These are phyloP conservation scores for Phoenix dactylifera DNA, from an alignment of 176 grass and related monocot species.

Conservation along the genomic window DNA sequence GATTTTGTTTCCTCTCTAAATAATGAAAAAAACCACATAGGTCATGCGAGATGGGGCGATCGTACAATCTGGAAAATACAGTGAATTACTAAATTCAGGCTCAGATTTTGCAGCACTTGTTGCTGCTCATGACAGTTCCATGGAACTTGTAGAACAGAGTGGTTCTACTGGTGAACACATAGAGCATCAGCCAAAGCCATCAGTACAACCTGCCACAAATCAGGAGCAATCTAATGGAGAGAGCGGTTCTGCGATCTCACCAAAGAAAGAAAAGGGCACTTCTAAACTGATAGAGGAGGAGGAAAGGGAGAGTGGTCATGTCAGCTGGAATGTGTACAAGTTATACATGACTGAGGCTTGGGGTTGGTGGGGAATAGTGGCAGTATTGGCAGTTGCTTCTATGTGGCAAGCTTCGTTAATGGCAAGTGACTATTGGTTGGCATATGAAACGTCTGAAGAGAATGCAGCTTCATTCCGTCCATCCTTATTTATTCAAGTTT, in stretches of 20 bases:
- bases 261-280: conserved; percentile 50
- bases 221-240: conserved; percentile 18
- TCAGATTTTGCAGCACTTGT: conserved; percentile 72
- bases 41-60: conserved; percentile 86
- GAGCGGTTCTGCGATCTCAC: conserved; percentile 4
- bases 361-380: conserved; percentile 60
- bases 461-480: conserved; percentile 36
- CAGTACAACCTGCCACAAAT: conserved; percentile 6
- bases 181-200: conserved; percentile 1
- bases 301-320: conserved; percentile 71
- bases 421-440: conserved; percentile 91
- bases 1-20: too few species aligned
- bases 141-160: conserved; percentile 82
- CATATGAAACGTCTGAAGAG: conserved; percentile 55
- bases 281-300: conserved; percentile 80
- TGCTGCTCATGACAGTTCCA: conserved; percentile 80
- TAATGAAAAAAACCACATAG: conserved; percentile 9
- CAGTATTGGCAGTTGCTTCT: conserved; percentile 32
- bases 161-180: neutral
- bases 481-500: conserved; percentile 60
- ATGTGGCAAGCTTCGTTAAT: conserved; percentile 59
- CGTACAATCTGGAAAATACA: conserved; percentile 69
- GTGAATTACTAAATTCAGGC: conserved; percentile 43
- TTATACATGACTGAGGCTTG: conserved; percentile 81
- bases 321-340: conserved; percentile 62